phyloP scores from a whole-genome alignment of 441 rosid species.

The Croton setiger region DNA sequence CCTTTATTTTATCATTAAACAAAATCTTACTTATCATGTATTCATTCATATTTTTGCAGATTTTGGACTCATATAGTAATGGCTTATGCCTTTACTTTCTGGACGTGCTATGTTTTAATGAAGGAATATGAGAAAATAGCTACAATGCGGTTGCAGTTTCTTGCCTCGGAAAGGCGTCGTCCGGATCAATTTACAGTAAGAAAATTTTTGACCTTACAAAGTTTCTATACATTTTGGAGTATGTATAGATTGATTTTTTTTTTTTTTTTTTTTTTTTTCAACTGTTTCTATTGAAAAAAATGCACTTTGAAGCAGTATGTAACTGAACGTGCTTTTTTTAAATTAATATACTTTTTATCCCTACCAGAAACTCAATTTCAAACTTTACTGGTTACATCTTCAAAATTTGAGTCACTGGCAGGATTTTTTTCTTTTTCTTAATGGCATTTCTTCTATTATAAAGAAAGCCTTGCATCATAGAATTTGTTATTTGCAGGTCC shows the following conservation, averaged over 20 bases:
- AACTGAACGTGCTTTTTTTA: too few species aligned
- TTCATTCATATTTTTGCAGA: conserved; percentile 34
- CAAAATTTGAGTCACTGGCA: not conserved
- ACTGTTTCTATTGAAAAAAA: too few species aligned
- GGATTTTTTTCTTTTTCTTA: not conserved
- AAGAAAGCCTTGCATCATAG: conserved; percentile 49
- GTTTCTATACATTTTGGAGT: not conserved
- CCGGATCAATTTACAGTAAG: conserved; percentile 92
- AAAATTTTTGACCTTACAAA: conserved; percentile 19
- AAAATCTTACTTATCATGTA: not conserved
- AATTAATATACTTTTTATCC: not conserved
- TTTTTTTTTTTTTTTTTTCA: too few species aligned
- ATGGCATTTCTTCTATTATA: not conserved
- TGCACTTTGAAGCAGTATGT: not conserved
- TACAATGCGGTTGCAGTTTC: conserved; percentile 79
- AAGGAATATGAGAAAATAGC: conserved; percentile 83
- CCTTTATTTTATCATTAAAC: not conserved
- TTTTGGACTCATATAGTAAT: conserved; percentile 55
- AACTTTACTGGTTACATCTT: not conserved
- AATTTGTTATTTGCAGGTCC: conserved; percentile 73
- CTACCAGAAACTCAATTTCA: not conserved
- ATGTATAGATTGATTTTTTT: too few species aligned
- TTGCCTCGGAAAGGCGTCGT: conserved; percentile 79
- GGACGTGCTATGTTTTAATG: conserved; percentile 77
- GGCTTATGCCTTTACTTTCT: conserved; percentile 88